Conservation (phyloP, 345 rosid species). For the Lagerstroemia speciosa region DNA sequence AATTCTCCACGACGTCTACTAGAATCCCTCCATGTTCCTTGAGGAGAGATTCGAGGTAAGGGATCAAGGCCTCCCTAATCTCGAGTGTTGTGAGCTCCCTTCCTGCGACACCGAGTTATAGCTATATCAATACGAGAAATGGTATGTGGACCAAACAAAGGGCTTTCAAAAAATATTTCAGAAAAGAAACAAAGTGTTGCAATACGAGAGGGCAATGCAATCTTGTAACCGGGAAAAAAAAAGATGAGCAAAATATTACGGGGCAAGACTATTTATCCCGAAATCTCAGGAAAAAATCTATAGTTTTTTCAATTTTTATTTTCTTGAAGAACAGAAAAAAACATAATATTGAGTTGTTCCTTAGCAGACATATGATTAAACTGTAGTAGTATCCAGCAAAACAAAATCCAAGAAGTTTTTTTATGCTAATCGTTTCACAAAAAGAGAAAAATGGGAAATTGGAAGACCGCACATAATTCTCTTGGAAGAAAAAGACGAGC, state of each 20-base stretch:
- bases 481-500: neutral
- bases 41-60: constrained; percentile 65
- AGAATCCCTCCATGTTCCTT: constrained; percentile 53
- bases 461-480: neutral
- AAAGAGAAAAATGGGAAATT: neutral
- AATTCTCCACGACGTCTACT: constrained; percentile 56
- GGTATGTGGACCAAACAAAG: neutral
- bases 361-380: neutral
- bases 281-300: neutral
- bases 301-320: neutral
- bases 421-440: neutral
- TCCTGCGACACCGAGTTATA: constrained; percentile 33
- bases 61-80: constrained; percentile 72
- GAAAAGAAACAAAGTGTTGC: neutral
- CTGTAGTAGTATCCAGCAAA: too few relatives aligned
- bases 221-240: neutral
- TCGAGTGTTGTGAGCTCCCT: constrained; percentile 87
- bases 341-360: neutral
- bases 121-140: neutral
- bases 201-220: neutral
- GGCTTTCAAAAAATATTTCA: neutral
- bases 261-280: neutral
- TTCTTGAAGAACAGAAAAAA: neutral
- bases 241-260: neutral
- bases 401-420: too few relatives aligned